Base-by-base conservation (phyloP, 768 basidiomycete species). In the Multifurca ochricompacta region DNA sequence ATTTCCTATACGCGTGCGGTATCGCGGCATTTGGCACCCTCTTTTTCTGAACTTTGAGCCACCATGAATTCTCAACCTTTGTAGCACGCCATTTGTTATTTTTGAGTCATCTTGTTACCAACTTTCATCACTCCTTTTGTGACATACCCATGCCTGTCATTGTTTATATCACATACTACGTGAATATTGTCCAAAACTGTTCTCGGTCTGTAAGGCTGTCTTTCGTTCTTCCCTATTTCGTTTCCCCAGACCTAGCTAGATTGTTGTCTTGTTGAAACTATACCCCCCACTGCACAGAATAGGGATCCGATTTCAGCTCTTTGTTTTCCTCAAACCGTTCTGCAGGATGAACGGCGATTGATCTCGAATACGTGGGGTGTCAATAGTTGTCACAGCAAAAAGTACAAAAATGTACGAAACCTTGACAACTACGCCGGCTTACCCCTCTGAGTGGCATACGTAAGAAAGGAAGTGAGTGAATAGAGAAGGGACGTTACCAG, bases 401-500 rank as follows among this genome's bases (percentile, higher is more conserved):
- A 23, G 14, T 28, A 19, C 27, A 32, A n/a, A 11, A 53, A 37
- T 16, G 9, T 14, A 6, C 11, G n/a, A 49, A 19, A 27, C 14
- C 14, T 8, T 13, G 30, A 16, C 21, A 21, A 35, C 56, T 46
- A 68, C 5, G 57, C 56, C 0, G 63, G 34, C 9, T 59, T 3
- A 4, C 62, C 64, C 19, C 66, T 49, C 66, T 68, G n/a, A 30
- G 9, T 3, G 36, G 30, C 11, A 8, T 8, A 6, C 27, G 23
- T 10, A 13, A 6, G 41, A 31, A 40, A 21, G 3, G 39, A 34
- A 4, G 34, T 37, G 6, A 16, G 3, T 27, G 11, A 18, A 18
- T 4, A 5, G 42, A n/a, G n/a, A 10, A 13, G n/a, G 37, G 10
- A 1, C 52, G 60, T 16, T 48, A 68, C 66, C 66, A 66, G 54